Evolutionary conservation across 2,329 filamentous ascomycete genomes (phyloP).

Genomic region (Teratosphaeria destructans): DNA sequence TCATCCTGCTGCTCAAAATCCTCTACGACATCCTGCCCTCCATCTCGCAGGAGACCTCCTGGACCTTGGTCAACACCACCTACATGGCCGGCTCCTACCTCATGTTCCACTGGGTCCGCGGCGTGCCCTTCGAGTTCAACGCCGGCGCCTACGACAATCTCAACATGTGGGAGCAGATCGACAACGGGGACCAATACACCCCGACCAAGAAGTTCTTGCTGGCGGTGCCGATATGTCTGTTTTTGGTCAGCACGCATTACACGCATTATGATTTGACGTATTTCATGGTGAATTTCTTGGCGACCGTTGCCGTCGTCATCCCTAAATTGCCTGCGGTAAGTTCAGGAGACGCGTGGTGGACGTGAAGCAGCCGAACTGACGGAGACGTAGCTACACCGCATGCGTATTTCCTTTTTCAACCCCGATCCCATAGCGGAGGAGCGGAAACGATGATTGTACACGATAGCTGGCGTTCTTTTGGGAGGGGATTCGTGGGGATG

Average conservation of each 20-base stretch:
- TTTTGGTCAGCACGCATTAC: conserved; percentile 95
- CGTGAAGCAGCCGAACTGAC: conserved; percentile 6
- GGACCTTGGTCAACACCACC: conserved; percentile 96
- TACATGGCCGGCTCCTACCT: conserved; percentile 99
- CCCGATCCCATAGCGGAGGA: conserved; percentile 12
- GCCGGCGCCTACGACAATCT: conserved; percentile 96
- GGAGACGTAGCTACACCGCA: conserved; percentile 25
- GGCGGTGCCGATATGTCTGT: conserved; percentile 85
- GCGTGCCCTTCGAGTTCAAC: conserved; percentile 98
- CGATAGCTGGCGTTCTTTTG: not conserved
- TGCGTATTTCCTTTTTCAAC: conserved; percentile 28
- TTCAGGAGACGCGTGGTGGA: conserved; percentile 15
- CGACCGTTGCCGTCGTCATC: conserved; percentile 84
- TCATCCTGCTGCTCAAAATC: conserved; percentile 87
- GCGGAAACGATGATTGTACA: not conserved
- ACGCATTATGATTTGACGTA: conserved; percentile 96
- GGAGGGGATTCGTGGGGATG: not conserved
- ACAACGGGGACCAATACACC: conserved; percentile 97
- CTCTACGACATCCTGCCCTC: conserved; percentile 94
- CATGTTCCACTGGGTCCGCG: conserved; percentile 99
- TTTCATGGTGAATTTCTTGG: conserved; percentile 94
- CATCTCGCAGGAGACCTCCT: conserved; percentile 94
- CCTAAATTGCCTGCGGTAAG: conserved; percentile 91
- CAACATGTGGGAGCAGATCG: conserved; percentile 99
- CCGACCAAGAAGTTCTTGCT: conserved; percentile 97